phyloP scores from a whole-genome alignment of 495 filamentous ascomycete genomes.

The Hypoxylon perforatum region DNA sequence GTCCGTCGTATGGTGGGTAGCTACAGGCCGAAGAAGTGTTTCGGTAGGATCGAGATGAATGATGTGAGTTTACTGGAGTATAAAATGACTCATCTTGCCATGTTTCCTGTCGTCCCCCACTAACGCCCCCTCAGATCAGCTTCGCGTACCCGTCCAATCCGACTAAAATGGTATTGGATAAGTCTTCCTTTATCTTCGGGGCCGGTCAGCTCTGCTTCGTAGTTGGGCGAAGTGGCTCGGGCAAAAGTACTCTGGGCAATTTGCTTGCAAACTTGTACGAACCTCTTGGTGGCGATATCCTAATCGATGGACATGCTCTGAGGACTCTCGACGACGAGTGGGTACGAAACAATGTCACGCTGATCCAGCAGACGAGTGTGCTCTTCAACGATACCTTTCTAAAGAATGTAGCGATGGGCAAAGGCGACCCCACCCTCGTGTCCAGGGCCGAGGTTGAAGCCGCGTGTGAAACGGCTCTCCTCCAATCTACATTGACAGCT shows the following conservation, averaged over 20 bases:
- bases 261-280: slow-evolving; percentile 82
- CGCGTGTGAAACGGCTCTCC: slow-evolving; percentile 72
- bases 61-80: slow-evolving; percentile 64
- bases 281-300: slow-evolving; percentile 71
- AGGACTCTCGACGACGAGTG: slow-evolving; percentile 72
- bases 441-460: slow-evolving; percentile 65
- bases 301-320: slow-evolving; percentile 74
- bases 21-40: slow-evolving; percentile 54
- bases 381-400: slow-evolving; percentile 87
- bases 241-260: slow-evolving; percentile 90
- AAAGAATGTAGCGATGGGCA: slow-evolving; percentile 84
- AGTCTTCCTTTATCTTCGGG: slow-evolving; percentile 71
- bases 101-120: slow-evolving; percentile 10
- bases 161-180: slow-evolving; percentile 67
- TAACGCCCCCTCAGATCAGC: slow-evolving; percentile 67
- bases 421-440: slow-evolving; percentile 58
- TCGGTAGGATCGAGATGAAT: slow-evolving; percentile 75
- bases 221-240: slow-evolving; percentile 88
- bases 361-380: slow-evolving; percentile 84
- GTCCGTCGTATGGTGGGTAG: slow-evolving; percentile 40
- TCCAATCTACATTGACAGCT: slow-evolving; percentile 75
- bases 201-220: slow-evolving; percentile 82
- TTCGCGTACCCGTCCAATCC: slow-evolving; percentile 88
- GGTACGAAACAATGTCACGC: slow-evolving; percentile 81
- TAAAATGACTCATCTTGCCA: background rate